A percentile compares a stretch with the other conserved stretches of the same genome.
Conservation (phyloP, 2,329 filamentous ascomycete genomes). For the Nothophaeocryptopus gaeumannii region DNA sequence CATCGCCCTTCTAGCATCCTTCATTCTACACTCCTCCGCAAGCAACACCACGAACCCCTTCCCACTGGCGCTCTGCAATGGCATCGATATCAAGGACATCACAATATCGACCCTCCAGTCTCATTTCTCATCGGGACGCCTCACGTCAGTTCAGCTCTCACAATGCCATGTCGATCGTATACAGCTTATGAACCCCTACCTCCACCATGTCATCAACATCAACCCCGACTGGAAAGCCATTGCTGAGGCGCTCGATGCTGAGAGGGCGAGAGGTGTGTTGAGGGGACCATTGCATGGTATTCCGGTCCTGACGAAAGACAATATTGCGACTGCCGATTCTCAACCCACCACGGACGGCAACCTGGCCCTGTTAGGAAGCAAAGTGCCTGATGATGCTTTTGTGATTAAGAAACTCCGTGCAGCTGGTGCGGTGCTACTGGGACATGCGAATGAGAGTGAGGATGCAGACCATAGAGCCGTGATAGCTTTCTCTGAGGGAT, state of each 20-base stretch:
- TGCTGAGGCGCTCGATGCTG: slow-evolving; percentile 39
- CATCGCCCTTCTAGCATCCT: no score
- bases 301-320: slow-evolving; percentile 39
- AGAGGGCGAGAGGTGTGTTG: slow-evolving; percentile 34
- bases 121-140: slow-evolving; percentile 29
- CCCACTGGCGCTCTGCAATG: slow-evolving; percentile 60
- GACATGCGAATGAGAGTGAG: slow-evolving; percentile 19
- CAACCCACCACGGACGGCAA: slow-evolving; percentile 18
- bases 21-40: no score
- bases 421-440: slow-evolving; percentile 16
- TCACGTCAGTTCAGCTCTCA: slow-evolving; percentile 5
- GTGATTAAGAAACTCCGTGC: slow-evolving; percentile 15
- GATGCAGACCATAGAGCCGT: slow-evolving; percentile 6
- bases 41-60: slow-evolving; percentile 50
- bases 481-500: slow-evolving; percentile 7
- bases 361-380: slow-evolving; percentile 13
- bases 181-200: not conserved
- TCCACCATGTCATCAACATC: slow-evolving; percentile 12
- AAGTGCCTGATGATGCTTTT: slow-evolving; percentile 13
- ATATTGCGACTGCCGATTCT: slow-evolving; percentile 20
- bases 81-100: slow-evolving; percentile 61
- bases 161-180: slow-evolving; percentile 9
- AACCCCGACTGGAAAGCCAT: slow-evolving; percentile 8
- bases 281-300: slow-evolving; percentile 42
- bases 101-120: not conserved